Base-by-base conservation (phyloP, 2,329 filamentous ascomycete species). In the Sporothrix euskadiensis region DNA sequence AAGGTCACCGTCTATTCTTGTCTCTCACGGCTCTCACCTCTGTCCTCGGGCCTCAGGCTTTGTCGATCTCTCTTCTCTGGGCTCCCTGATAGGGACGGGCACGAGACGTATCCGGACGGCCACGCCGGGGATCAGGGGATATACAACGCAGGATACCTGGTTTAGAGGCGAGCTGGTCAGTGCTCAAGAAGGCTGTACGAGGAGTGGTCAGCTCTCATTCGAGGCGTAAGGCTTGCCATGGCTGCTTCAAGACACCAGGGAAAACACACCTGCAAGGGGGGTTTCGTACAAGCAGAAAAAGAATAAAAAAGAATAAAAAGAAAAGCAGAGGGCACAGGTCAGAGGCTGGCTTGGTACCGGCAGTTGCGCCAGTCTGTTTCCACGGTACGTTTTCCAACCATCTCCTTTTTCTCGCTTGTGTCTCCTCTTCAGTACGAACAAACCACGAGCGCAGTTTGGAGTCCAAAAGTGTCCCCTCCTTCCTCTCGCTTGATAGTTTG, bases 231-330 rank as follows among this genome's bases (percentile, higher is more conserved):
- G 56, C 56, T 59, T 7, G 30, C 32, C 56, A 59, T 47, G 61
- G 39, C 39, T 66, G 61, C 39, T 30, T 47, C 61, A 47, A 39
- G 61, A 47, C 61, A 66, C 61, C 61, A 66, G 39, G 61, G 39
- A 39, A 65, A 49, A 49, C 41, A 65, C 9, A 41, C 41, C 22
- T 47, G 61, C 61, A 66, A 66, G 61, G 61, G 61, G 61, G 59
- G 32, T 9, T n/a, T 10, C 32, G 26, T 26, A 26, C 26, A 39
- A 7, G 35, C n/a, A 4, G n/a, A 2, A 44, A 4, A 35, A 63
- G 59, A 41, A 22, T 3, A 6, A 52, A 16, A 52, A 14, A 52
- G 19, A 19, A 14, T 9, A 16, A 6, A 52, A 16, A 52, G 47
- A 52, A 52, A 19, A 14, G 52, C 52, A 56, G 52, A 22, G 22